These are phyloP conservation scores for Saccharomycopsis oosterbeekiorum DNA, from an alignment of 805 yeast species.

Conservation along the genomic window DNA sequence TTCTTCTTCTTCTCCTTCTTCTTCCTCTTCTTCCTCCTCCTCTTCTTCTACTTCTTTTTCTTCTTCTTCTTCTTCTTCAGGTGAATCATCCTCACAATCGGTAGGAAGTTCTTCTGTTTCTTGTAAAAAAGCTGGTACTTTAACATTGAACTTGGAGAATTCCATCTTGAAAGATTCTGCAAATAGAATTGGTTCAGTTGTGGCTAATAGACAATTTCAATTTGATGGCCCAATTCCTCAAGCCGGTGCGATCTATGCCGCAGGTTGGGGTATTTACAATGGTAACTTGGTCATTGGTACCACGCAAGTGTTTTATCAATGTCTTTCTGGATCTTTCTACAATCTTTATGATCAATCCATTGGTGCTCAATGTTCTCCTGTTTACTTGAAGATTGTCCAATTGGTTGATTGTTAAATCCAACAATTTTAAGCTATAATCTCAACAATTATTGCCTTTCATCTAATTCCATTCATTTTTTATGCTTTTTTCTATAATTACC, in stretches of 20 bases:
- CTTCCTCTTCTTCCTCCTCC: slow-evolving; percentile 24
- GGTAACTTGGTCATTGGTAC: slow-evolving; percentile 41
- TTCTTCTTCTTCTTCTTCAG: slow-evolving; percentile 22
- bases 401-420: slow-evolving; percentile 40
- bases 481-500: background rate
- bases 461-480: background rate
- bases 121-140: slow-evolving; percentile 32
- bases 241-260: slow-evolving; percentile 42
- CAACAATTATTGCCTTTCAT: background rate
- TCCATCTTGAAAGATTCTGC: slow-evolving; percentile 36
- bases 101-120: slow-evolving; percentile 15
- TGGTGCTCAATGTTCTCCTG: slow-evolving; percentile 54
- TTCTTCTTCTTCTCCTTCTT: slow-evolving; percentile 20
- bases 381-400: slow-evolving; percentile 49
- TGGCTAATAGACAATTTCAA: slow-evolving; percentile 54
- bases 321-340: slow-evolving; percentile 50
- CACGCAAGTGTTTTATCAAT: slow-evolving; percentile 40
- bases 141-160: slow-evolving; percentile 36
- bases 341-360: slow-evolving; percentile 60
- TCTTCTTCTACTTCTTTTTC: slow-evolving; percentile 14
- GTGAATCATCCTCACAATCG: slow-evolving; percentile 19
- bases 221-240: slow-evolving; percentile 59
- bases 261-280: slow-evolving; percentile 32
- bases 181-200: slow-evolving; percentile 50
- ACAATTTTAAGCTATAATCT: background rate